Percentiles rank a stretch among this genome's conserved stretches.
Evolutionary conservation across 768 basidiomycete species (phyloP).

Genomic region (Amanita rimosa): DNA sequence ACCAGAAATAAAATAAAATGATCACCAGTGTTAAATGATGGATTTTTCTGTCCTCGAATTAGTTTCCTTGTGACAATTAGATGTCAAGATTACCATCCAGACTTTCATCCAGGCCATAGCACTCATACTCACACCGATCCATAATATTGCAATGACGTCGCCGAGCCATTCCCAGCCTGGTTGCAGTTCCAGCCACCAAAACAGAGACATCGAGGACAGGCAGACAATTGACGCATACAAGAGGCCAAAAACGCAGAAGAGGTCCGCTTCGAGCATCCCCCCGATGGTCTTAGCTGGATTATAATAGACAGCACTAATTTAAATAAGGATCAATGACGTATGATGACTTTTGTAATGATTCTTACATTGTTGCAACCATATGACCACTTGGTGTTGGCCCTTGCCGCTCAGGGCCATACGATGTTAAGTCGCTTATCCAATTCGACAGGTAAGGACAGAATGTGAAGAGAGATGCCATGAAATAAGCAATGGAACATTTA

Average conservation of each 20-base stretch:
- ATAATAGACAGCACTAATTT: slow-evolving; percentile 65
- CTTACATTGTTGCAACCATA: slow-evolving; percentile 89
- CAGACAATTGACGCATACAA: slow-evolving; percentile 65
- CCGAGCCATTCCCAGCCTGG: slow-evolving; percentile 67
- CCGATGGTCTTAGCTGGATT: slow-evolving; percentile 92
- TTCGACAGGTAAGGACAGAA: slow-evolving; percentile 69
- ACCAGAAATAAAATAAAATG: background rate
- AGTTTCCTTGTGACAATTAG: background rate
- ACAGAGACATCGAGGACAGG: slow-evolving; percentile 64
- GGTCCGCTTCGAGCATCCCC: slow-evolving; percentile 84
- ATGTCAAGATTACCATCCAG: slow-evolving; percentile 49
- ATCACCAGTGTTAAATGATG: slow-evolving; percentile 80
- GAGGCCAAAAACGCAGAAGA: slow-evolving; percentile 65
- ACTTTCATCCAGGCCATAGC: slow-evolving; percentile 84
- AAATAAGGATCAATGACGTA: background rate
- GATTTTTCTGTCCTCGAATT: slow-evolving; percentile 36
- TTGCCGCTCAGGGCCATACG: slow-evolving; percentile 34
- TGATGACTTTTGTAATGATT: slow-evolving; percentile 6
- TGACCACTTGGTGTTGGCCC: slow-evolving; percentile 74
- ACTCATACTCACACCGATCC: slow-evolving; percentile 80
- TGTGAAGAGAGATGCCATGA: slow-evolving; percentile 86
- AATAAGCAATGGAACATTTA: slow-evolving; percentile 89
- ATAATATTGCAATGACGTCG: slow-evolving; percentile 61
- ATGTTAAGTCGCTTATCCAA: slow-evolving; percentile 50
- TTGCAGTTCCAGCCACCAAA: slow-evolving; percentile 66